phyloP scores from a whole-genome alignment of 106 monocot genomes.

The Allium sativum region DNA sequence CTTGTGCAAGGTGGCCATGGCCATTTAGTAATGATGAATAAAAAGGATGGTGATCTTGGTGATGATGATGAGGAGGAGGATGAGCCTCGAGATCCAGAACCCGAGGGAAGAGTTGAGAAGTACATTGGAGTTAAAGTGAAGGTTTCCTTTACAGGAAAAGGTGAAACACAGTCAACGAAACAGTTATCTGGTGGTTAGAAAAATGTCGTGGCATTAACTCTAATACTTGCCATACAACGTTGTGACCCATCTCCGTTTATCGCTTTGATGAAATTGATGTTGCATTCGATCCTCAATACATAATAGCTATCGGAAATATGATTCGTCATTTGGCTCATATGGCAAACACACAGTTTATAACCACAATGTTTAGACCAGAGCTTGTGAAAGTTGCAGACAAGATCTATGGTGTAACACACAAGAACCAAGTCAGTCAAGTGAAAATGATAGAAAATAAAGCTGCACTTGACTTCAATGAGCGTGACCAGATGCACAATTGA shows the following conservation, averaged over 20 bases:
- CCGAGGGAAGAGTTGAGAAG: slow-evolving; percentile 93
- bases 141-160: slow-evolving; percentile 99
- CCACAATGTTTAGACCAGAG: slow-evolving; percentile 86
- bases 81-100: slow-evolving; percentile 60
- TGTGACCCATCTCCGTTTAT: slow-evolving; percentile 98
- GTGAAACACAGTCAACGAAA: slow-evolving; percentile 98
- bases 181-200: slow-evolving; percentile 98
- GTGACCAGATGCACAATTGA: slow-evolving; percentile 74
- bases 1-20: no score
- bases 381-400: no score
- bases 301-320: slow-evolving; percentile 93
- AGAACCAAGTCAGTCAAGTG: no score
- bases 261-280: slow-evolving; percentile 98
- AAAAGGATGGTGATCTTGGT: slow-evolving; percentile 85
- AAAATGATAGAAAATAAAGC: no score
- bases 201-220: slow-evolving; percentile 86
- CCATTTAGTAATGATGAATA: slow-evolving; percentile 99
- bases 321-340: slow-evolving; percentile 78
- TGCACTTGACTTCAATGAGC: slow-evolving; percentile 97
- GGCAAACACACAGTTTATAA: slow-evolving; percentile 92
- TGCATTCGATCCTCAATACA: no score
- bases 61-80: slow-evolving; percentile 83
- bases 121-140: slow-evolving; percentile 98
- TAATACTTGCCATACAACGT: slow-evolving; percentile 93
- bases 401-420: no score